Conservation (phyloP, 495 filamentous ascomycete genomes). For the Daldinia bambusicola region DNA sequence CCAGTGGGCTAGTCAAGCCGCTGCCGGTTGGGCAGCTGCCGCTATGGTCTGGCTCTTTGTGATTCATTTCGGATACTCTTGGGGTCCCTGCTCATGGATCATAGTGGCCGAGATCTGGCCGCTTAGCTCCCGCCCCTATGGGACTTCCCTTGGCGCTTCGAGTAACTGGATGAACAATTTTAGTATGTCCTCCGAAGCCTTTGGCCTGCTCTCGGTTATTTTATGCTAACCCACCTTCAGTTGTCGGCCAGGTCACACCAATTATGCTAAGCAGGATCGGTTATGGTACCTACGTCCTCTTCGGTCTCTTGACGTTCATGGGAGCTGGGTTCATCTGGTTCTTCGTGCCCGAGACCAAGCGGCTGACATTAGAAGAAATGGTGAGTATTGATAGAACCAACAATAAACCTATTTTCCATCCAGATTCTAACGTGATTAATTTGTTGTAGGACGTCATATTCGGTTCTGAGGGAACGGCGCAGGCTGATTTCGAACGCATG, state of each 20-base stretch:
- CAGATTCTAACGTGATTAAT: conserved; percentile 49
- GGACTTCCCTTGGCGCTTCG: conserved; percentile 75
- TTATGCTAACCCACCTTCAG: conserved; percentile 25
- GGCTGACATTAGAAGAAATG: conserved; percentile 68
- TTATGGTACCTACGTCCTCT: conserved; percentile 84
- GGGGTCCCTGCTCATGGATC: conserved; percentile 78
- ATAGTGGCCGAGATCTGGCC: conserved; percentile 82
- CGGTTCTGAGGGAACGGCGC: conserved; percentile 73
- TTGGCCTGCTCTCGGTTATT: not conserved
- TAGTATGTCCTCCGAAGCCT: conserved; percentile 28
- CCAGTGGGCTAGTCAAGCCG: conserved; percentile 65
- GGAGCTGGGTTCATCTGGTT: conserved; percentile 79
- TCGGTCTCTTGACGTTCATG: conserved; percentile 74
- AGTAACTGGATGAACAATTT: conserved; percentile 68
- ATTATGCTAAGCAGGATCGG: conserved; percentile 76
- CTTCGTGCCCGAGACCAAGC: conserved; percentile 79
- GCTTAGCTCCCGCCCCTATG: conserved; percentile 75
- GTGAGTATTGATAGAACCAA: conserved; percentile 44
- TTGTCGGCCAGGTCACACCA: conserved; percentile 78
- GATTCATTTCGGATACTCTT: conserved; percentile 81
- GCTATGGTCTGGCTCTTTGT: conserved; percentile 87
- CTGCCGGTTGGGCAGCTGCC: conserved; percentile 80
- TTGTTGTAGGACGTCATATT: conserved; percentile 74
- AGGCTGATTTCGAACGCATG: conserved; percentile 77
- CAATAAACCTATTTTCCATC: not conserved